phyloP scores from a whole-genome alignment of 768 basidiomycete genomes.

The Udeniomyces megalosporus region DNA sequence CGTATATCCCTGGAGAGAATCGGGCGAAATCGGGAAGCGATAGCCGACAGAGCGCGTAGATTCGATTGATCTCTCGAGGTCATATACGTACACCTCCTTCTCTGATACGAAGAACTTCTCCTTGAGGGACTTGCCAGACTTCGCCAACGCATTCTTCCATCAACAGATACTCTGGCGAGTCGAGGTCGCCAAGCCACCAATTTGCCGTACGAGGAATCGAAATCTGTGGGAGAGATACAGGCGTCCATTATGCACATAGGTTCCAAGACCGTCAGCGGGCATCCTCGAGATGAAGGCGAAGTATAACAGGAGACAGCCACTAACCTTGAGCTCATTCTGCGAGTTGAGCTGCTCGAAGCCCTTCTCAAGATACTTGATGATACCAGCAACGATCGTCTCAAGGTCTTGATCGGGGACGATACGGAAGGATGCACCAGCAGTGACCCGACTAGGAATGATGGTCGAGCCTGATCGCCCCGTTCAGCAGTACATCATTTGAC shows the following conservation, averaged over 20 bases:
- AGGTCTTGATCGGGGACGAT: constrained; percentile 88
- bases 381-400: constrained; percentile 44
- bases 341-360: constrained; percentile 49
- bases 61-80: not conserved
- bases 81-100: constrained; percentile 66
- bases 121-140: constrained; percentile 53
- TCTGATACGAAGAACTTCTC: constrained; percentile 64
- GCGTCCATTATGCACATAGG: not conserved
- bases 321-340: constrained; percentile 55
- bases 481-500: not conserved
- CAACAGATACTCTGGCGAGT: constrained; percentile 7
- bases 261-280: not conserved
- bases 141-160: constrained; percentile 63
- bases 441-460: constrained; percentile 70
- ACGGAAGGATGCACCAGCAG: constrained; percentile 72
- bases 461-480: constrained; percentile 34
- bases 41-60: not conserved
- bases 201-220: constrained; percentile 67
- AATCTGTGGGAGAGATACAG: constrained; percentile 36
- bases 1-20: too few species aligned
- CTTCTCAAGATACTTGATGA: constrained; percentile 43
- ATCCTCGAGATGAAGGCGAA: not conserved
- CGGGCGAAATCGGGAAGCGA: too few species aligned
- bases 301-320: too few species aligned
- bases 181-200: constrained; percentile 86